phyloP scores from a whole-genome alignment of 306 rosid genomes.

The Ormosia emarginata region DNA sequence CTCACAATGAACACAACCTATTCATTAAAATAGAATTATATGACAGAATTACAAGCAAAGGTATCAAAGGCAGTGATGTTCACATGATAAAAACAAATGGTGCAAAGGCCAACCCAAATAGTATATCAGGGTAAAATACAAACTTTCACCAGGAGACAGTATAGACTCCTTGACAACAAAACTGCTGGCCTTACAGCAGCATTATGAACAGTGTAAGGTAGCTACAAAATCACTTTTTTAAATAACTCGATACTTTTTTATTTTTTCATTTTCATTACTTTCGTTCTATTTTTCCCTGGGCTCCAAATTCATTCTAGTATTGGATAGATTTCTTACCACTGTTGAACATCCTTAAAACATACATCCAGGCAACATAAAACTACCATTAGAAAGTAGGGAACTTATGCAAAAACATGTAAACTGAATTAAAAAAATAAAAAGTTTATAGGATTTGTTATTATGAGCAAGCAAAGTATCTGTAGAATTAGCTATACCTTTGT shows the following conservation, averaged over 20 bases:
- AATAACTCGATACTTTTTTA: conserved; percentile 48
- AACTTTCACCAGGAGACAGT: background rate
- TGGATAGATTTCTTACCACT: background rate
- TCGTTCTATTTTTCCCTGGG: background rate
- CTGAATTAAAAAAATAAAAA: background rate
- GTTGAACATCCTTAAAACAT: background rate
- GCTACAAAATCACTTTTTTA: background rate
- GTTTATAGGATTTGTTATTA: background rate
- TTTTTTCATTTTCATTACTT: background rate
- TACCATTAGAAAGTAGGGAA: background rate
- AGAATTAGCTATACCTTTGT: background rate
- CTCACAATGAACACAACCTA: background rate
- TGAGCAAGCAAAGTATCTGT: background rate
- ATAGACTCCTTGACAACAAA: background rate
- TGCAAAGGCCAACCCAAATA: background rate
- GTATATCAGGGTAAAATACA: background rate
- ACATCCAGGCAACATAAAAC: background rate
- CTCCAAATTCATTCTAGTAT: background rate
- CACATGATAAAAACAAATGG: background rate
- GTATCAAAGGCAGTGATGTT: background rate
- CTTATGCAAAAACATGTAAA: background rate
- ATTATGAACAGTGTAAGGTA: background rate
- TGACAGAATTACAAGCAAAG: background rate
- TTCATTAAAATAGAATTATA: background rate
- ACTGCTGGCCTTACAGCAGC: background rate